Evolutionary conservation across 805 yeast genomes (phyloP).

Genomic region (Candida khao-thaluensis): DNA sequence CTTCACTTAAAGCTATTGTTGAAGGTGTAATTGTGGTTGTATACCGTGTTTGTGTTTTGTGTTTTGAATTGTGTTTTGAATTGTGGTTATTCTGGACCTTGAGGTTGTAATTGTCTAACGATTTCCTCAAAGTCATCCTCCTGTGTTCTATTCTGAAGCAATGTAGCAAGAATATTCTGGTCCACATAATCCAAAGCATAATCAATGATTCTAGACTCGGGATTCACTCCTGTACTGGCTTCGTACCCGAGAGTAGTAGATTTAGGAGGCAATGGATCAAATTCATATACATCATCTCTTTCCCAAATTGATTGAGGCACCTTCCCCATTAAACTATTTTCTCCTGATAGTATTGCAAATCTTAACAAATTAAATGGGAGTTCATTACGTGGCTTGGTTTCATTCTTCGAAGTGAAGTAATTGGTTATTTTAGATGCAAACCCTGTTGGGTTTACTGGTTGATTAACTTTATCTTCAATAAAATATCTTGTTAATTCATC

Average conservation of each 20-base stretch:
- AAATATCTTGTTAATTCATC: conserved; percentile 35
- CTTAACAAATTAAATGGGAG: conserved; percentile 64
- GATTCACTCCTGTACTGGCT: conserved; percentile 30
- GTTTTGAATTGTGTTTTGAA: no score
- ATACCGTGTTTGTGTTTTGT: no score
- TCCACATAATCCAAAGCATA: conserved; percentile 44
- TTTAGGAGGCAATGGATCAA: conserved; percentile 69
- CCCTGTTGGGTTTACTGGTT: conserved; percentile 1
- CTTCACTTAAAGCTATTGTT: no score
- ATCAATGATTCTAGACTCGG: conserved; percentile 23
- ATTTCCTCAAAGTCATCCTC: conserved; percentile 26
- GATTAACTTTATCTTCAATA: conserved; percentile 6
- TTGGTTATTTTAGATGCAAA: conserved; percentile 16
- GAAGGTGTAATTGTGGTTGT: no score
- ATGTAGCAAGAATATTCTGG: conserved; percentile 44
- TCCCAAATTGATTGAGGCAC: conserved; percentile 64
- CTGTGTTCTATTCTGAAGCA: conserved; percentile 35
- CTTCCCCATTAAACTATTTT: conserved; percentile 66
- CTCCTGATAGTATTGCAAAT: conserved; percentile 69
- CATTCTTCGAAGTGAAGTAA: conserved; percentile 13
- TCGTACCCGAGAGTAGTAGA: conserved; percentile 32
- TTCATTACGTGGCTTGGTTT: conserved; percentile 13
- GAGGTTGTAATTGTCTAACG: conserved; percentile 20
- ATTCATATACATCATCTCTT: conserved; percentile 61
- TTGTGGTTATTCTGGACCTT: no score